Base-by-base conservation (phyloP, 306 rosid genomes). In the Vachellia pachyceras region DNA sequence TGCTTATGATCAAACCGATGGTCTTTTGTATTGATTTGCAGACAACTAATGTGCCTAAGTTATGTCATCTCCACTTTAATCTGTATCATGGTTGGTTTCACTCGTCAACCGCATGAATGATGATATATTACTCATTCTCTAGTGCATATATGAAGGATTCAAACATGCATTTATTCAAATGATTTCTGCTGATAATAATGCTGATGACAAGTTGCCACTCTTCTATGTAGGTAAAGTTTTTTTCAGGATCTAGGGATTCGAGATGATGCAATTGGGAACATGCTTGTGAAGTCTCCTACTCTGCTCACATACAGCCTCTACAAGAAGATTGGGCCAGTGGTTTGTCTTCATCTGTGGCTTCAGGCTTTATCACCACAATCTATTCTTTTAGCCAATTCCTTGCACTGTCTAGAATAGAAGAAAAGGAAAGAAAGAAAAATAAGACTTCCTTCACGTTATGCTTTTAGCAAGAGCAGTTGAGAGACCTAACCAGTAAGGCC, bases 311-410 rank as follows among this genome's bases (percentile, higher is more conserved):
- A 90, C 90, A 95, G 95, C 85, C 89, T 92, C 73, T 10, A 85
- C 88, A 95, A 92, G 92, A 95, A 95, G 90, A 92, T 95, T 77
- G 86, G 94, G 20, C 97, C 92, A 6, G 97, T 92, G 93, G 98
- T 95, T 41, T 50, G 97, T 90, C 54, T 77, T 87, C 79, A 77
- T 74, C 35, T n/a, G 14, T 39, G 23, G 44, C 77, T 79, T 58
- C 64, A 36, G 49, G 52, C 41, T 42, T 63, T 79, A 39, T 77
- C 65, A 67, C 77, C 68, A 37, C 50, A 10, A 75, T n/a, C 17
- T 55, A 25, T 14, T n/a, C 65, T 61, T 41, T 58, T 9, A 5
- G 65, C 64, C 8, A 39, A 72, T 79, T 40, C 23, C 47, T 67
- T 54, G 17, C 33, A 14, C 69, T 10, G 20, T 46, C 46, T 45